Evolutionary conservation across 805 yeast genomes (phyloP).

Genomic region (Candida glaebosa): DNA sequence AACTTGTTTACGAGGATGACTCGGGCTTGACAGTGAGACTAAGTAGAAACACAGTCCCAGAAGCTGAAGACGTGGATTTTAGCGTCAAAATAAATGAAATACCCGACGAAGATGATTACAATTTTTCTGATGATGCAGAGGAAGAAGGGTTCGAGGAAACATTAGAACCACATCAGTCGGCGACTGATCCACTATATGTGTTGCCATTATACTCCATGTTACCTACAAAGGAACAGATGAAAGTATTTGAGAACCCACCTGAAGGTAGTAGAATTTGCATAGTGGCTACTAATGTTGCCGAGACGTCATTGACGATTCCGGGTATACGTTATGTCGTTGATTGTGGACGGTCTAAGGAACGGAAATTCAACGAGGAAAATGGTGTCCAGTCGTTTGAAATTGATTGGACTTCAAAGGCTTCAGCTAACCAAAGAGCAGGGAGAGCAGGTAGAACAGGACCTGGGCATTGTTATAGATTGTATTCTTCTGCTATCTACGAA

Average conservation of each 20-base stretch:
- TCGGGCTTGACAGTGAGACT: constrained; percentile 43
- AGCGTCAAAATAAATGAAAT: constrained; percentile 42
- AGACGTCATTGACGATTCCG: constrained; percentile 94
- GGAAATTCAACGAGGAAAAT: constrained; percentile 73
- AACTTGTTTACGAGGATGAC: constrained; percentile 27
- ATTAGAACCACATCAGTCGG: constrained; percentile 66
- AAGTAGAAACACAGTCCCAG: constrained; percentile 64
- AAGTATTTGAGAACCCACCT: constrained; percentile 85
- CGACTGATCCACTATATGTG: constrained; percentile 78
- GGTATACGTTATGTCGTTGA: constrained; percentile 93
- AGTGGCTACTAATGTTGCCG: constrained; percentile 97
- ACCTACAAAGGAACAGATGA: constrained; percentile 95
- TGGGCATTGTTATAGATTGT: constrained; percentile 92
- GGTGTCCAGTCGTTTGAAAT: constrained; percentile 92
- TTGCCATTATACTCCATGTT: constrained; percentile 87
- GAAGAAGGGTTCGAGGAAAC: constrained; percentile 71
- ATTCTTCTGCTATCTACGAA: constrained; percentile 91
- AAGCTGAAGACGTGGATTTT: constrained; percentile 86
- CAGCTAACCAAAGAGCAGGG: constrained; percentile 93
- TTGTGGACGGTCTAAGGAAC: constrained; percentile 89
- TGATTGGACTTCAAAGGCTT: constrained; percentile 91
- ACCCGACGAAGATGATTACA: constrained; percentile 39
- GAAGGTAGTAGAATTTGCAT: constrained; percentile 82
- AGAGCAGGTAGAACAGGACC: constrained; percentile 99
- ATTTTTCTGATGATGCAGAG: constrained; percentile 50